These are phyloP conservation scores for Globisporangium paddicum DNA, from an alignment of 352 stramenopile genomes.

Conservation along the genomic window DNA sequence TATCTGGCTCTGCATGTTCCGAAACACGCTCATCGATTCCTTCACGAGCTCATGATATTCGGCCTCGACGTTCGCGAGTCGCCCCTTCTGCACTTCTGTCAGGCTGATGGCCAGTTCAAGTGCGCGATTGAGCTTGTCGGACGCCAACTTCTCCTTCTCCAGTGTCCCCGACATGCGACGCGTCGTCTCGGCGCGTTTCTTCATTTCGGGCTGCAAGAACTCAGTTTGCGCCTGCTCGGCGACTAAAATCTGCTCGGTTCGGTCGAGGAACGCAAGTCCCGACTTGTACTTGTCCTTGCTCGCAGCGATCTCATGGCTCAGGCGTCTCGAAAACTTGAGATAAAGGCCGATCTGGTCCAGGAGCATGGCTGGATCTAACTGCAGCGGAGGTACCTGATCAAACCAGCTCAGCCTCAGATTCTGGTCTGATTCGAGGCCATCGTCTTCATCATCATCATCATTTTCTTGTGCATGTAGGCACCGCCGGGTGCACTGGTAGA, in stretches of 20 bases:
- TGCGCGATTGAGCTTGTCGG: slow-evolving; percentile 39
- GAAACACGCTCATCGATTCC: slow-evolving; percentile 26
- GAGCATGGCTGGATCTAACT: slow-evolving; percentile 42
- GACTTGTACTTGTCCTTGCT: slow-evolving; percentile 29
- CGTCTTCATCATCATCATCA: neutral
- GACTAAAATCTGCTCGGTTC: slow-evolving; percentile 43
- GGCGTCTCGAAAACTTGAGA: slow-evolving; percentile 18
- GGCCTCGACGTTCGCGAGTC: slow-evolving; percentile 32
- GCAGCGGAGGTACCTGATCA: slow-evolving; percentile 11
- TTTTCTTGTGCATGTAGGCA: slow-evolving; percentile 1
- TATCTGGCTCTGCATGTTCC: slow-evolving; percentile 20
- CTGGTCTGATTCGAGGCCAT: neutral
- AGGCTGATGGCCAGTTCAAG: slow-evolving; percentile 44
- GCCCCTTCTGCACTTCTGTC: slow-evolving; percentile 28
- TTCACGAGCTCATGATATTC: slow-evolving; percentile 54
- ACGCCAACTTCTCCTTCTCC: slow-evolving; percentile 47
- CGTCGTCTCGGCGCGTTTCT: slow-evolving; percentile 31
- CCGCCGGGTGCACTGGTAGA: slow-evolving; percentile 28
- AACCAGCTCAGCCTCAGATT: neutral
- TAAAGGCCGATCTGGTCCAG: slow-evolving; percentile 55
- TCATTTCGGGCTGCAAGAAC: slow-evolving; percentile 47
- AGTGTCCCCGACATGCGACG: slow-evolving; percentile 55
- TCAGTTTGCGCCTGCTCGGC: slow-evolving; percentile 45
- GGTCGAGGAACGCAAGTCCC: slow-evolving; percentile 48
- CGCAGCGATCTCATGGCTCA: slow-evolving; percentile 24